Evolutionary conservation across 2,329 filamentous ascomycete genomes (phyloP).

Genomic region (Aspergillus bombycis): DNA sequence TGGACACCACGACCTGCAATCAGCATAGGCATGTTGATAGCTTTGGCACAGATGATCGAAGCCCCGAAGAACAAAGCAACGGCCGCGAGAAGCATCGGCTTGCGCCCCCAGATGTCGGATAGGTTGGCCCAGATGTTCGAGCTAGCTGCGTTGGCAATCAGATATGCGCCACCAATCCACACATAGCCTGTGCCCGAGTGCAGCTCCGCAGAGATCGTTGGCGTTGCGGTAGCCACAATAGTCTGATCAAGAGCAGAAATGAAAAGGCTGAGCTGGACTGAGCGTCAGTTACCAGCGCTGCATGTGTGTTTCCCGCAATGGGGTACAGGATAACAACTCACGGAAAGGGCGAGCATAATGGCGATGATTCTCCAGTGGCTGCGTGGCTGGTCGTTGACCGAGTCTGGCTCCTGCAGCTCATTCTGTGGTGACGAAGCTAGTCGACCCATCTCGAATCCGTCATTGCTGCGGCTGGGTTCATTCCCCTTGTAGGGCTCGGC

Average conservation of each 20-base stretch:
- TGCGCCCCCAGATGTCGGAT: conserved; percentile 28
- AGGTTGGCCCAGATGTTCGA: conserved; percentile 72
- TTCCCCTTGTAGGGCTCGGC: neutral
- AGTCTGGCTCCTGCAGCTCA: neutral
- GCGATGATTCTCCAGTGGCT: conserved; percentile 22
- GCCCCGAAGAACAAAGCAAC: conserved; percentile 54
- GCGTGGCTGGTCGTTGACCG: conserved; percentile 2
- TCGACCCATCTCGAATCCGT: neutral
- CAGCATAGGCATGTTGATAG: conserved; percentile 54
- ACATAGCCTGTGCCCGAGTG: conserved; percentile 70
- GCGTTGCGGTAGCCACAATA: conserved; percentile 64
- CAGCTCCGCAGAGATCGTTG: conserved; percentile 64
- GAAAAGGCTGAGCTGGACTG: conserved; percentile 21
- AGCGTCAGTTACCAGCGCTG: neutral
- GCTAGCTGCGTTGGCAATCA: conserved; percentile 69
- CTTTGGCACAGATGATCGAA: conserved; percentile 55
- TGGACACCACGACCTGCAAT: conserved; percentile 58
- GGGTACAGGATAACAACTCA: conserved; percentile 9
- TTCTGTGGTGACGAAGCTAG: neutral
- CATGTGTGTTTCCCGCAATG: neutral
- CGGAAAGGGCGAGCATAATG: conserved; percentile 23
- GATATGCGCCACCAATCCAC: conserved; percentile 76
- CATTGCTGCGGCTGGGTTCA: neutral
- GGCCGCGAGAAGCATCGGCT: conserved; percentile 54
- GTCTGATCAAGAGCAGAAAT: conserved; percentile 48